These are phyloP conservation scores for Pestalotiopsis sp. DNA, from an alignment of 2,329 filamentous ascomycete species.

Conservation along the genomic window DNA sequence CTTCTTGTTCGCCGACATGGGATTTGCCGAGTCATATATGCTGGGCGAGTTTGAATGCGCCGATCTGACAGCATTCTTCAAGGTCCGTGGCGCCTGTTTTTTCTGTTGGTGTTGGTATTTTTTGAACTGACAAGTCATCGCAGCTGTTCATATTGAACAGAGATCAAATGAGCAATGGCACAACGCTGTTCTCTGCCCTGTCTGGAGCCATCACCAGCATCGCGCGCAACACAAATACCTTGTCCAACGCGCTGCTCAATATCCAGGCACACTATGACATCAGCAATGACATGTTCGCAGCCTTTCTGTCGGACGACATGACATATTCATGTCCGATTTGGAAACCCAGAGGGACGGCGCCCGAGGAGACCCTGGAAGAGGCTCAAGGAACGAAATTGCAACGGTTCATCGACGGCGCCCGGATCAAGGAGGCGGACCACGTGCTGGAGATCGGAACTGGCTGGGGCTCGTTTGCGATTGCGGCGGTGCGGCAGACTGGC, in stretches of 20 bases:
- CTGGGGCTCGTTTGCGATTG: constrained; percentile 75
- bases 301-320: constrained; percentile 75
- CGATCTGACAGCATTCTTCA: constrained; percentile 69
- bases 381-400: constrained; percentile 70
- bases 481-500: constrained; percentile 65
- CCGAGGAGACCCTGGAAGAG: constrained; percentile 60
- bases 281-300: constrained; percentile 74
- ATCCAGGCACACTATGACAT: constrained; percentile 76
- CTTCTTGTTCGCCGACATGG: constrained; percentile 73
- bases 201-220: constrained; percentile 59
- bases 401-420: constrained; percentile 66
- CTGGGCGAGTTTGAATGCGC: constrained; percentile 68
- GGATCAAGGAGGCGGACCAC: constrained; percentile 65
- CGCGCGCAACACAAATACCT: constrained; percentile 58
- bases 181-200: constrained; percentile 61
- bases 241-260: constrained; percentile 63
- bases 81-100: constrained; percentile 40
- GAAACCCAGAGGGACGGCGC: constrained; percentile 43
- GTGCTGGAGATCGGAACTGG: constrained; percentile 76
- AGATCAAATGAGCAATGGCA: constrained; percentile 64
- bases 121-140: constrained; percentile 19
- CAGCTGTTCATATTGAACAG: constrained; percentile 73
- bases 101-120: background rate
- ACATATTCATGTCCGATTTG: constrained; percentile 75
- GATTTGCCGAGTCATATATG: constrained; percentile 75